phyloP scores from a whole-genome alignment of 2,329 filamentous ascomycete species.

The Colletotrichum orchidophilum region DNA sequence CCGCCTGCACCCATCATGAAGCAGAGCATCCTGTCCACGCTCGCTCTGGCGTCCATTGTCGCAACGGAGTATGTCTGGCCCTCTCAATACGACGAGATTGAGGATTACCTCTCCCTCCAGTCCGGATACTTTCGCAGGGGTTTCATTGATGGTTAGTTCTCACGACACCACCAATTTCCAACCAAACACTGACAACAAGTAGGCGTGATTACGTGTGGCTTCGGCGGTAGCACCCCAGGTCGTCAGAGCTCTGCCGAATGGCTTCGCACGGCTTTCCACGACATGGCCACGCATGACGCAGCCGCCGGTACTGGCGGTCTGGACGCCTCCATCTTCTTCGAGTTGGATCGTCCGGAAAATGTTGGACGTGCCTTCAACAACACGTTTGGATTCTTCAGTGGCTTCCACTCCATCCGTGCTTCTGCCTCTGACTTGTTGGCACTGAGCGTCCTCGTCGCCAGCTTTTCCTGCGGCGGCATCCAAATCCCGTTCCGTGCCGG shows the following conservation, averaged over 20 bases:
- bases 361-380: slow-evolving; percentile 37
- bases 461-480: slow-evolving; percentile 35
- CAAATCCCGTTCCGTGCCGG: slow-evolving; percentile 43
- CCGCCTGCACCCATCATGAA: slow-evolving; percentile 4
- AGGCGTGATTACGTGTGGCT: slow-evolving; percentile 36
- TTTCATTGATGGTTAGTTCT: slow-evolving; percentile 26
- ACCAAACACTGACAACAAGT: background rate
- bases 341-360: slow-evolving; percentile 37
- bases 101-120: slow-evolving; percentile 32
- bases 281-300: slow-evolving; percentile 37
- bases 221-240: slow-evolving; percentile 32
- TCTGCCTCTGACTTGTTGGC: slow-evolving; percentile 40
- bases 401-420: slow-evolving; percentile 34
- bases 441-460: slow-evolving; percentile 36
- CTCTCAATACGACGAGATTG: slow-evolving; percentile 30
- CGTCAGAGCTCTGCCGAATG: slow-evolving; percentile 40
- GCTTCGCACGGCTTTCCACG: slow-evolving; percentile 41
- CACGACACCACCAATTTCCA: background rate
- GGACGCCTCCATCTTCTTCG: slow-evolving; percentile 40
- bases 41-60: slow-evolving; percentile 16
- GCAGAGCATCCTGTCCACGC: slow-evolving; percentile 10
- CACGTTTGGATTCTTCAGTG: slow-evolving; percentile 40
- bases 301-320: slow-evolving; percentile 37
- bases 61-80: slow-evolving; percentile 29
- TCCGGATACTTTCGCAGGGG: slow-evolving; percentile 24